Evolutionary conservation across 768 basidiomycete genomes (phyloP), one percentile per base, ranked within the genome.

Genomic region (Flagelloscypha sp.): DNA sequence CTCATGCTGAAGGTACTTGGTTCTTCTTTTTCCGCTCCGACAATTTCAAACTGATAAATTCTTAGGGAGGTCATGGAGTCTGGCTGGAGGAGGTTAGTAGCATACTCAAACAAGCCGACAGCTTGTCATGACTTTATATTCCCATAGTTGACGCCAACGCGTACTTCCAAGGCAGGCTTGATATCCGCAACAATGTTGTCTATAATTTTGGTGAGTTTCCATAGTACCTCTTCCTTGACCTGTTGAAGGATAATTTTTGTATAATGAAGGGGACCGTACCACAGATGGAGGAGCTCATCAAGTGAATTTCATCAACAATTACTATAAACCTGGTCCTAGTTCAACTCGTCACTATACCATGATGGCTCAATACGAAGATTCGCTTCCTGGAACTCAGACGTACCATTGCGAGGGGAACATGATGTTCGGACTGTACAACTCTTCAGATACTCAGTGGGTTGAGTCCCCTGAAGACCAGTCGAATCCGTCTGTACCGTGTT

Each of bases 1-100:
- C 30, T 31, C 30, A 31, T 31, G 30, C 30, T 10, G 30, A 31
- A 31, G 30, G n/a, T n/a, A n/a, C n/a, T n/a, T n/a, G n/a, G n/a
- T n/a, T n/a, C n/a, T n/a, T n/a, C n/a, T n/a, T n/a, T n/a, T n/a
- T n/a, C n/a, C n/a, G n/a, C n/a, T n/a, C n/a, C n/a, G n/a, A n/a
- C n/a, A n/a, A n/a, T n/a, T n/a, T n/a, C n/a, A n/a, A n/a, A n/a
- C n/a, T n/a, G n/a, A n/a, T n/a, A n/a, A n/a, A n/a, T n/a, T n/a
- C n/a, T n/a, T n/a, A n/a, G n/a, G 30, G 30, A 31, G 30, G 21
- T 31, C 30, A 4, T 31, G 30, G 30, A 31, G 30, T 16, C 16
- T 31, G 30, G 30, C 30, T 4, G 30, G 30, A 10, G 30, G 30
- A 11, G n/a, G n/a, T n/a, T n/a, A n/a, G n/a, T n/a, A n/a, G n/a